phyloP scores from a whole-genome alignment of 2,329 filamentous ascomycete species.

The Monilinia polystroma region DNA sequence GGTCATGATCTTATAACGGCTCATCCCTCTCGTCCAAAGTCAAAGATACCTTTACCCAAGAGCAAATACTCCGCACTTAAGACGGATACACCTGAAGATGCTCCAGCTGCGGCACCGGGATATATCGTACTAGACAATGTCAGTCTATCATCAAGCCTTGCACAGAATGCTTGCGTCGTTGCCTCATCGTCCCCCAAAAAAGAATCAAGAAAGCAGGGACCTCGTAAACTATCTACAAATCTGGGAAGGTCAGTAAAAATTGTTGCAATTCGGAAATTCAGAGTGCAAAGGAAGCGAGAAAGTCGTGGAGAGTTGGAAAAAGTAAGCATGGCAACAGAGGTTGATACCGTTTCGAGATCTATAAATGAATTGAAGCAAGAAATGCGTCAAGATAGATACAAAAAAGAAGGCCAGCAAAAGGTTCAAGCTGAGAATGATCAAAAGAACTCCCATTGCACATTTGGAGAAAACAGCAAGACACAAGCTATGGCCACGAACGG shows the following conservation, averaged over 20 bases:
- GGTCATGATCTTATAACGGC: background rate
- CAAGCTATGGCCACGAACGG: background rate
- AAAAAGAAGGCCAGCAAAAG: background rate
- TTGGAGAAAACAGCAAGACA: background rate
- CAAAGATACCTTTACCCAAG: background rate
- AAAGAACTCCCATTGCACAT: background rate
- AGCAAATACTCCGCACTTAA: too few relatives aligned
- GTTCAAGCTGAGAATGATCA: background rate
- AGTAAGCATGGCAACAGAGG: too few relatives aligned
- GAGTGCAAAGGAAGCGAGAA: background rate
- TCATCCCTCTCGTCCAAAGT: background rate
- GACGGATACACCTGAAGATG: background rate
- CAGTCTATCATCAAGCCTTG: background rate
- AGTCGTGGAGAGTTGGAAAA: background rate
- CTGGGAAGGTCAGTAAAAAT: too few relatives aligned
- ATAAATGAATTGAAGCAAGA: background rate
- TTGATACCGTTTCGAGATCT: too few relatives aligned
- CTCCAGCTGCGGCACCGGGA: background rate
- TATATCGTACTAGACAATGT: background rate
- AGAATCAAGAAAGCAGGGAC: background rate
- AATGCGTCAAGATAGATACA: background rate
- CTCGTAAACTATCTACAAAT: too few relatives aligned
- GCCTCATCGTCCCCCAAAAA: background rate
- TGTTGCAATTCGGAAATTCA: too few relatives aligned
- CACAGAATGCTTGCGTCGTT: background rate